Evolutionary conservation across 352 stramenopile genomes (phyloP).

Genomic region (Pythium vanterpoolii): DNA sequence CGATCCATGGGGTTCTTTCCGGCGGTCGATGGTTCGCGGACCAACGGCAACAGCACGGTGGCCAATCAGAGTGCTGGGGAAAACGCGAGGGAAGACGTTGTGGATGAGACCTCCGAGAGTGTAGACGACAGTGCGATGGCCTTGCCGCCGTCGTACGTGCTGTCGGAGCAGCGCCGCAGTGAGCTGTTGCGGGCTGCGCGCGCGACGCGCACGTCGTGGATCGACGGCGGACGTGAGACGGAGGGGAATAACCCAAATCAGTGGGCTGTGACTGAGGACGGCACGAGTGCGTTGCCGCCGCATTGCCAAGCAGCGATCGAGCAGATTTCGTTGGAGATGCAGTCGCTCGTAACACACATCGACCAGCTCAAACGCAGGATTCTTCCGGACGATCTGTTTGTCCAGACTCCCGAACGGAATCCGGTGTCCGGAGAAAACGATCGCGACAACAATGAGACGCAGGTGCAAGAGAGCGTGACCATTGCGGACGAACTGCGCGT

Average conservation of each 20-base stretch:
- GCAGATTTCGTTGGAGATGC: slow-evolving; percentile 21
- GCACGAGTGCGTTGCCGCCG: slow-evolving; percentile 6
- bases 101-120: neutral
- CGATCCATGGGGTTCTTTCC: slow-evolving; percentile 18
- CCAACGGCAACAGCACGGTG: neutral
- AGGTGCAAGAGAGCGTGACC: slow-evolving; percentile 15
- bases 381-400: slow-evolving; percentile 27
- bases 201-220: slow-evolving; percentile 64
- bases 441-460: slow-evolving; percentile 10
- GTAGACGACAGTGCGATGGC: neutral
- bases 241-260: neutral
- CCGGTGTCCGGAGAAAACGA: slow-evolving; percentile 21
- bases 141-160: slow-evolving; percentile 31
- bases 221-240: slow-evolving; percentile 37
- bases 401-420: neutral
- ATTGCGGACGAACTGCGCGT: slow-evolving; percentile 46
- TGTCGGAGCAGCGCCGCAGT: slow-evolving; percentile 67
- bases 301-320: slow-evolving; percentile 50
- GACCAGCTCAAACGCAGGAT: slow-evolving; percentile 18
- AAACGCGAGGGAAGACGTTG: slow-evolving; percentile 7
- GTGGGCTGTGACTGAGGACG: neutral
- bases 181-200: slow-evolving; percentile 73
- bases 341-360: slow-evolving; percentile 8
- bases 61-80: slow-evolving; percentile 17
- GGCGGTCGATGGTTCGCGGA: slow-evolving; percentile 6